Base-by-base conservation (phyloP, 768 basidiomycete species). In the Mrakia frigida region DNA sequence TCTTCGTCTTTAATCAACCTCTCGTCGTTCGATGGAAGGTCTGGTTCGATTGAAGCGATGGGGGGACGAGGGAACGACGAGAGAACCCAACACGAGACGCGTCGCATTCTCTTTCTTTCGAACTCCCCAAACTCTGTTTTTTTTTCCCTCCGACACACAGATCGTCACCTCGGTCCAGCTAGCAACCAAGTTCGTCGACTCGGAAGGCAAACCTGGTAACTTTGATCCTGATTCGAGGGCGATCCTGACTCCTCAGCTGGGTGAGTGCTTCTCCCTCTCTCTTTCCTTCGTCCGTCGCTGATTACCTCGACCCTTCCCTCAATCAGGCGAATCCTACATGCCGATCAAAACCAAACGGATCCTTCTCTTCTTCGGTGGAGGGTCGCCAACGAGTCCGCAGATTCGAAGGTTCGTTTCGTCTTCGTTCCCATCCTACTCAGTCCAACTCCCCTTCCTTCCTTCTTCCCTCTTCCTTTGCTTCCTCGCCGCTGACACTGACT, bases 131-230 rank as follows among this genome's bases (percentile, higher is more conserved):
- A 21, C 25, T 46, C n/a, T 9, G 9, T 14, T 46, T 25, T 14
- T 35, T 21, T 33, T 35, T 39, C 2, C 25, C 9, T 18, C 13
- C n/a, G 28, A 4, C 67, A 28, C 37, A 3, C 35, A 72, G 70
- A 21, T 72, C 33, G 53, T 72, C 25, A 50, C 37, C 70, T 23
- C 70, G 0, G 70, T 72, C n/a, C 70, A 72, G n/a, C 46, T 72
- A 33, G 70, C 70, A 0, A 72, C 70, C 52, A 72, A 72, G 53
- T 72, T 72, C 35, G 52, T 72, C 35, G 70, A 72, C 35, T 28
- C 70, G 16, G 70, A 72, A 11, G 70, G 70, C 50, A 72, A 72
- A 14, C 46, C 70, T 1, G 35, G 46, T 2, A 72, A 56, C 53
- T 72, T 72, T 37, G 70, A 72, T 18, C 25, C 46, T 14, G 53